Evolutionary conservation across 2,329 filamentous ascomycete species (phyloP), one percentile per base, ranked within the genome.

Genomic region (Ophidiomyces ophidiicola): DNA sequence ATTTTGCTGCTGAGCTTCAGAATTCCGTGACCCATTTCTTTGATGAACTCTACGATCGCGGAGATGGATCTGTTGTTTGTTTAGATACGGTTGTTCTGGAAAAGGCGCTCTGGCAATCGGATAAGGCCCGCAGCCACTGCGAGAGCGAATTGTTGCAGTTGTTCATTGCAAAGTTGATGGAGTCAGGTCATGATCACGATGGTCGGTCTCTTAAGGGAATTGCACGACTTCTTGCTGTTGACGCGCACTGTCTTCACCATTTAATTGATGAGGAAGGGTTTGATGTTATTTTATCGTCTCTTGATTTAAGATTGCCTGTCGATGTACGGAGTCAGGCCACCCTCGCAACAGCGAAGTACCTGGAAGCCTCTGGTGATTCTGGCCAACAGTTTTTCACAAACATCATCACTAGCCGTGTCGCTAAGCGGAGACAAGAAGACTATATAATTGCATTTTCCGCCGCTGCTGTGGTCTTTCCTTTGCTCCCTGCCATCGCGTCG

Each of bases 381-480:
- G 84, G 85, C 3, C 71, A 77, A 47, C 69, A 75, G 48, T 72
- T 78, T 48, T 74, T 94, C 35, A 73, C 74, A 4, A 71, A 72
- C 4, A 88, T 90, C 57, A 82, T 94, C 56, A 78, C 78, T 39
- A 67, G 73, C 11, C 76, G 80, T 38, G 69, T 93, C 11, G 64
- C 72, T 48, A 77, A 80, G 46, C 78, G 78, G 37, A 88, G 81
- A 17, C 83, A 86, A 47, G 87, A 94, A 52, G 84, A 93, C 59
- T 76, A 92, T 48, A 84, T 94, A 39, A 70, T 90, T 35, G 87
- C 87, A 4, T 96, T 94, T 58, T 96, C 87, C 38, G 86, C 87
- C n/a, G 85, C 86, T 4, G 77, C 86, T 1, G 76, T 79, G 15
- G 75, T 92, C 6, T 98, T 98, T 56, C 87, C 90, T 1, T 73